Conservation (phyloP, 345 rosid genomes). For the Kandelia obovata region DNA sequence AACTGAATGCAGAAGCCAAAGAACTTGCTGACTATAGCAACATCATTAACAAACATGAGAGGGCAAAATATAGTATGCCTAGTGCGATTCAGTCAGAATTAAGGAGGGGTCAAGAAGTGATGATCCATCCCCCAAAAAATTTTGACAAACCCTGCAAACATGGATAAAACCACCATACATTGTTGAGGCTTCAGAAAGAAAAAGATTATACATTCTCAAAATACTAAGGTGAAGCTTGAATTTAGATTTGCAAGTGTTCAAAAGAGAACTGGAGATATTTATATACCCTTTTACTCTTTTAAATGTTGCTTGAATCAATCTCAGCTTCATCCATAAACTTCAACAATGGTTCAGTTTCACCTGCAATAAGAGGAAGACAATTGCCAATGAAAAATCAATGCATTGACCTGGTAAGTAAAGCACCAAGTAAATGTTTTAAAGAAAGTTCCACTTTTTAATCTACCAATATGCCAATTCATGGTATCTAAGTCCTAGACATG, state of each 20-base stretch:
- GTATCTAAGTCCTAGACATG: slow-evolving; percentile 12
- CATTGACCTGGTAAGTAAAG: slow-evolving; percentile 26
- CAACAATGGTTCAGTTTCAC: slow-evolving; percentile 48
- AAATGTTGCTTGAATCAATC: slow-evolving; percentile 23
- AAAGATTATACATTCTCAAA: too few relatives aligned
- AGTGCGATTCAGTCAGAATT: too few relatives aligned
- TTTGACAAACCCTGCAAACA: too few relatives aligned
- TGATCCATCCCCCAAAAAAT: too few relatives aligned
- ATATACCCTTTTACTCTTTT: slow-evolving; percentile 46
- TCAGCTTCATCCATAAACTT: slow-evolving; percentile 44
- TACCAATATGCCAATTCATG: background rate
- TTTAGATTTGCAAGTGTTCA: background rate
- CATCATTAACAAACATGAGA: too few relatives aligned
- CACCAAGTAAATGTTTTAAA: slow-evolving; percentile 16
- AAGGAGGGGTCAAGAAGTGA: too few relatives aligned
- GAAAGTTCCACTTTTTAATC: background rate
- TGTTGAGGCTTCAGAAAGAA: too few relatives aligned
- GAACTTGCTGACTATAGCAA: too few relatives aligned
- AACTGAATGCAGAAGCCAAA: too few relatives aligned
- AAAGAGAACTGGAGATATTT: background rate
- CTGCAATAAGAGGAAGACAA: slow-evolving; percentile 19
- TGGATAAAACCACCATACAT: too few relatives aligned
- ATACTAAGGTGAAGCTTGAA: background rate
- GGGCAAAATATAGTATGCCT: too few relatives aligned
- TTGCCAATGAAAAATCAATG: slow-evolving; percentile 22